Conservation (phyloP, 2,329 filamentous ascomycete genomes). For the Colletotrichum sp. region DNA sequence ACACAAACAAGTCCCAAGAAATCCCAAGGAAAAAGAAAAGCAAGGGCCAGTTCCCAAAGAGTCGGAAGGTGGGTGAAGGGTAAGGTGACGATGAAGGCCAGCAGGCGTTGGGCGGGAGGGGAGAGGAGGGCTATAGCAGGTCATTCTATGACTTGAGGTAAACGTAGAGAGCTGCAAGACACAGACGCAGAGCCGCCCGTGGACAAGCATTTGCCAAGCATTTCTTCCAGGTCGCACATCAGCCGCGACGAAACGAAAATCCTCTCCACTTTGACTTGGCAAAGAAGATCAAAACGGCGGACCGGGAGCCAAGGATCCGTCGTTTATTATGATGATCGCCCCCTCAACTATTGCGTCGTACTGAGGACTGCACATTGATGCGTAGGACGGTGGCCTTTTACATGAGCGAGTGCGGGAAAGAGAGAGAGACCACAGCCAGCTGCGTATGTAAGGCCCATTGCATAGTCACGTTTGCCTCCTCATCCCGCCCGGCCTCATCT, state of each 20-base stretch:
- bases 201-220: conserved; percentile 13
- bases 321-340: background rate
- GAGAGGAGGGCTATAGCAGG: background rate
- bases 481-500: conserved; percentile 7
- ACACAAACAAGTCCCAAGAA: background rate
- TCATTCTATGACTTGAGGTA: background rate
- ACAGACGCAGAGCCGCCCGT: conserved; percentile 2
- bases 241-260: conserved; percentile 11
- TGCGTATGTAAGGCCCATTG: background rate
- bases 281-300: conserved; percentile 9
- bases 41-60: background rate
- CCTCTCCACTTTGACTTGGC: background rate
- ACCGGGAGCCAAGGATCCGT: background rate
- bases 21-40: background rate
- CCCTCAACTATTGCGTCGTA: background rate
- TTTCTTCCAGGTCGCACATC: background rate
- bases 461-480: background rate
- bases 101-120: background rate
- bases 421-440: background rate
- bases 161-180: background rate
- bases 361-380: background rate
- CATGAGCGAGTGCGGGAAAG: background rate
- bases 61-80: background rate
- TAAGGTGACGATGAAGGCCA: background rate
- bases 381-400: background rate